Percentiles rank a stretch among this genome's conserved stretches.
Conservation (phyloP, 768 basidiomycete genomes). For the Tylopilus felleus region DNA sequence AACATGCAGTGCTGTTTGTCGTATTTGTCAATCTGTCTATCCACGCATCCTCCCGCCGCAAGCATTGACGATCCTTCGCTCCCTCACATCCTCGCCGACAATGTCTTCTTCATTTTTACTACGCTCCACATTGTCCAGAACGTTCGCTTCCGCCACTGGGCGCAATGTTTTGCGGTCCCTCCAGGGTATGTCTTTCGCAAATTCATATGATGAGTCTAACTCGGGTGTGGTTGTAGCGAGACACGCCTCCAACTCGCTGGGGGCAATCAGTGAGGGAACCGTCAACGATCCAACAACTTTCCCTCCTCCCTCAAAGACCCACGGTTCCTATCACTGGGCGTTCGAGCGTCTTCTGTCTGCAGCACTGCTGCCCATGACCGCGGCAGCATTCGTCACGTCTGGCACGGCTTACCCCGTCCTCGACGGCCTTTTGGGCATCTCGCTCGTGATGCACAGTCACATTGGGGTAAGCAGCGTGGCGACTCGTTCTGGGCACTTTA, state of each 20-base stretch:
- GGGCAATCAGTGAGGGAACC: conserved; percentile 85
- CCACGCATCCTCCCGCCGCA: too few species aligned
- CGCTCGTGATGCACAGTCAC: conserved; percentile 91
- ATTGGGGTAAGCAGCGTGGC: conserved; percentile 63
- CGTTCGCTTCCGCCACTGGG: conserved; percentile 36
- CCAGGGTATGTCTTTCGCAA: conserved; percentile 34
- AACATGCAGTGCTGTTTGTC: too few species aligned
- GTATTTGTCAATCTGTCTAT: too few species aligned
- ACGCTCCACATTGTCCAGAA: conserved; percentile 46
- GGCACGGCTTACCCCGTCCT: conserved; percentile 76
- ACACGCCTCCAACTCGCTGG: conserved; percentile 35
- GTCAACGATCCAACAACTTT: conserved; percentile 95
- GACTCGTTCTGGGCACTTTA: background rate
- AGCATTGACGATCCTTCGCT: background rate
- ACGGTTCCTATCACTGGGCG: conserved; percentile 90
- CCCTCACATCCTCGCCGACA: too few species aligned
- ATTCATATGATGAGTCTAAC: background rate
- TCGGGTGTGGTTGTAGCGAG: conserved; percentile 32
- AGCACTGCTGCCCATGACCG: conserved; percentile 82
- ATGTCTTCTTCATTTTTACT: conserved; percentile 50
- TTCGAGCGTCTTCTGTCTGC: conserved; percentile 94
- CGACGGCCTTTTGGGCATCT: conserved; percentile 85
- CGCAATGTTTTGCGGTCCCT: conserved; percentile 40
- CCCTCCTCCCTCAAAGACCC: conserved; percentile 72
- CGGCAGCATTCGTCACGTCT: conserved; percentile 78